phyloP scores from a whole-genome alignment of 2,329 filamentous ascomycete genomes.

The Calycina herbarum region DNA sequence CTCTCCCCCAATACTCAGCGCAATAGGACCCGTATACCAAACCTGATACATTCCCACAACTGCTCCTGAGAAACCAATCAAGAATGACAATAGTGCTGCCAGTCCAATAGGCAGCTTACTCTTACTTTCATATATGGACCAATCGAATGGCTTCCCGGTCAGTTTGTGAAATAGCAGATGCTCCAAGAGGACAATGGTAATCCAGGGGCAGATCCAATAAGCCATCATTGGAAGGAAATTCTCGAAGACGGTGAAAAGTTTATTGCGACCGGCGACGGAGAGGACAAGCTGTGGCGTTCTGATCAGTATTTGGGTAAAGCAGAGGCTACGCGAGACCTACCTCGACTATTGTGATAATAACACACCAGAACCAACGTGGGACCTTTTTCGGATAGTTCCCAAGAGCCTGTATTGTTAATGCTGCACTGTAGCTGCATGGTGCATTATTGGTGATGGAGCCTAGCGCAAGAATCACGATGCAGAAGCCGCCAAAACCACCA shows the following conservation, averaged over 20 bases:
- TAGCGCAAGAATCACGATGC: background rate
- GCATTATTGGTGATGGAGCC: background rate
- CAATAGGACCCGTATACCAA: conserved; percentile 68
- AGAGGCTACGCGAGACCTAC: background rate
- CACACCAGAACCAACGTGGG: background rate
- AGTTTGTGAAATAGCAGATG: conserved; percentile 64
- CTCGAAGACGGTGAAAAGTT: conserved; percentile 35
- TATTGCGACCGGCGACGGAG: conserved; percentile 22
- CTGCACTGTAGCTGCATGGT: background rate
- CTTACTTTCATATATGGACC: background rate
- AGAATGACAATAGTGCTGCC: conserved; percentile 62
- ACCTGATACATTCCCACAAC: conserved; percentile 66
- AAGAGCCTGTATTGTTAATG: background rate
- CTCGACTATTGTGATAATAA: background rate
- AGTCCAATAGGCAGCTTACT: conserved; percentile 45
- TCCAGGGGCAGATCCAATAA: conserved; percentile 58
- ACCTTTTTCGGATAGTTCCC: background rate
- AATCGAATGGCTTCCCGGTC: conserved; percentile 55
- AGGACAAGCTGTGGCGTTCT: conserved; percentile 6
- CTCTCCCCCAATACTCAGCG: conserved; percentile 51
- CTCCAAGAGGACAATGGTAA: conserved; percentile 57
- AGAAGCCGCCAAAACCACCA: background rate
- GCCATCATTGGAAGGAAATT: conserved; percentile 59
- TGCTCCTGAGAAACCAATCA: conserved; percentile 61
- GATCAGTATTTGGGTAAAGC: background rate